A percentile compares a stretch with the other conserved stretches of the same genome.
Evolutionary conservation across 2,329 filamentous ascomycete species (phyloP).

Genomic region (Epichloe sp.): DNA sequence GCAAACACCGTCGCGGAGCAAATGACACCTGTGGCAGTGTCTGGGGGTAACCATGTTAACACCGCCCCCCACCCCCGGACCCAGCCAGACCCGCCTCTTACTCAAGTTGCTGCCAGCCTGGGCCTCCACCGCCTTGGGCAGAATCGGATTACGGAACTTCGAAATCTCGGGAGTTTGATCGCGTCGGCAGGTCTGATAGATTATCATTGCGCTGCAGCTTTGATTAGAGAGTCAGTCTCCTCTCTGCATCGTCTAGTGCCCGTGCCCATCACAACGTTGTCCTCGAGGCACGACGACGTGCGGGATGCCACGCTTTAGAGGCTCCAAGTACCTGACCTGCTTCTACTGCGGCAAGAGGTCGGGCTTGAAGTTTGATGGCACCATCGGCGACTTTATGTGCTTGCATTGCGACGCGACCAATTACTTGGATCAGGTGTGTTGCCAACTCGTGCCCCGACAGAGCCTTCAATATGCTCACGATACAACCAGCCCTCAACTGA

Average conservation of each 20-base stretch:
- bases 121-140: slow-evolving; percentile 2
- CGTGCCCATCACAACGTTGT: slow-evolving; percentile 2
- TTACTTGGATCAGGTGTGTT: slow-evolving; percentile 66
- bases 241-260: not conserved
- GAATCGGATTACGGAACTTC: not conserved
- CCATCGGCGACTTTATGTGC: slow-evolving; percentile 57
- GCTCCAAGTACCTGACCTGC: slow-evolving; percentile 45
- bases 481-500: not conserved
- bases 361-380: slow-evolving; percentile 42
- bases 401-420: slow-evolving; percentile 74
- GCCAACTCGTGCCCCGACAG: not conserved
- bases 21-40: no score
- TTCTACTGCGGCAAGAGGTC: slow-evolving; percentile 74
- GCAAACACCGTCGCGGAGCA: no score
- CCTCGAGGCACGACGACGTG: slow-evolving; percentile 7
- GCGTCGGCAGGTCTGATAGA: not conserved
- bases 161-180: not conserved
- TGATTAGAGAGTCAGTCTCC: not conserved
- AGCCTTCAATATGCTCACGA: not conserved
- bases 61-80: no score
- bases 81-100: no score
- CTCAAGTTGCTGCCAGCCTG: not conserved
- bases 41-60: no score
- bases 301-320: slow-evolving; percentile 30
- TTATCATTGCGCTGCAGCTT: not conserved